Evolutionary conservation across 257 asterid genomes (phyloP), one percentile per base, ranked within the genome.

Genomic region (Fraxinus pennsylvanica): DNA sequence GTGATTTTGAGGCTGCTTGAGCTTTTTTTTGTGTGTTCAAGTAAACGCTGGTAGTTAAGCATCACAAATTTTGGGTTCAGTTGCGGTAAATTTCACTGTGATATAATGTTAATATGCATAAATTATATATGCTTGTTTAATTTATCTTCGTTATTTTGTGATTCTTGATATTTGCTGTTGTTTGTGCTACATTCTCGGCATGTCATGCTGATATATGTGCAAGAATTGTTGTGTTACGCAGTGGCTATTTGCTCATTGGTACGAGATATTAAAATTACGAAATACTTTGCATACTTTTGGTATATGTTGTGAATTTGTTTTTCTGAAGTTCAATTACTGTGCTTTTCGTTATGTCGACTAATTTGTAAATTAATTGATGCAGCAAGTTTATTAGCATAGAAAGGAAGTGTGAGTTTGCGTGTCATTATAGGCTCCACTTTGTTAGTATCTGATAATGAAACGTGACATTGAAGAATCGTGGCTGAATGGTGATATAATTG

Each of bases 31-130:
- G 41, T 36, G 41, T 1, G 19, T 15, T 77, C 29, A 33, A 85
- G 67, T 52, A 74, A 82, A 41, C 73, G 79, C 81, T 68, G 65
- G 75, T 69, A 25, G 21, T 71, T 79, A 9, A n/a, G 29, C n/a
- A 57, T 68, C 52, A 54, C 19, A 9, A 36, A 7, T 81, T 10
- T 50, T 54, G 13, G 1, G 32, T 41, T 41, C 15, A 10, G 50
- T 41, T 41, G 15, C 3, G 3, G 3, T 9, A 41, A 9, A 41
- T 41, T 9, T 41, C 50, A 41, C 3, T 10, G 50, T 12, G 50
- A 9, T 7, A 13, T 41, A 9, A 41, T 9, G 13, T 39, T 10
- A 39, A 9, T 9, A 9, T 41, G 50, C 50, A 41, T 41, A 41
- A 41, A 32, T 41, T 41, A 9, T 41, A 41, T 9, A 1, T 41